Percentiles rank a stretch among this genome's conserved stretches.
Conservation (phyloP, 441 rosid species). For the Bocquillonia castaneifolia region DNA sequence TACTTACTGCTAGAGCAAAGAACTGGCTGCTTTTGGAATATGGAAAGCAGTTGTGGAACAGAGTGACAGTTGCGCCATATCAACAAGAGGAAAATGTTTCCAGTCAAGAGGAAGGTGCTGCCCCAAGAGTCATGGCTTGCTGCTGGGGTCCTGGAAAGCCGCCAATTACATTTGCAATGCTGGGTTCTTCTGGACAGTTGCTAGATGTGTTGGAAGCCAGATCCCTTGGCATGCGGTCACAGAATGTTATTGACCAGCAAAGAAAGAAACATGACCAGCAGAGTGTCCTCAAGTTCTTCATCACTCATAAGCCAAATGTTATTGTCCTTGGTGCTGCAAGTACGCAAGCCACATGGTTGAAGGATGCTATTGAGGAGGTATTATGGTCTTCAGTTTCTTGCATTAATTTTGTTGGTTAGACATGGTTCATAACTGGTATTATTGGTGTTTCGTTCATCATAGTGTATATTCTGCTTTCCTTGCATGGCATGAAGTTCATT, state of each 20-base stretch:
- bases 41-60: slow-evolving; percentile 66
- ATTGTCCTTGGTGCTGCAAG: slow-evolving; percentile 77
- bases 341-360: slow-evolving; percentile 52
- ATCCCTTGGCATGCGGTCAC: slow-evolving; percentile 63
- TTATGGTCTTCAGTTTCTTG: not conserved
- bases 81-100: slow-evolving; percentile 54
- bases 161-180: slow-evolving; percentile 77
- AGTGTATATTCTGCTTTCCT: not conserved
- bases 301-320: slow-evolving; percentile 71
- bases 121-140: slow-evolving; percentile 82
- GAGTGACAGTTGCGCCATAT: slow-evolving; percentile 70
- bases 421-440: not conserved
- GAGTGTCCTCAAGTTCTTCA: slow-evolving; percentile 65
- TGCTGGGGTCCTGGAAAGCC: slow-evolving; percentile 95
- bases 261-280: slow-evolving; percentile 75
- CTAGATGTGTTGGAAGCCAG: slow-evolving; percentile 67
- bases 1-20: slow-evolving; percentile 61
- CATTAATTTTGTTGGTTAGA: not conserved
- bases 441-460: not conserved
- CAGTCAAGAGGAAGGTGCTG: slow-evolving; percentile 57
- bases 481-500: not conserved
- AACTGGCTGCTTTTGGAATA: slow-evolving; percentile 62
- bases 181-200: slow-evolving; percentile 79
- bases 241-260: slow-evolving; percentile 69
- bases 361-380: slow-evolving; percentile 84